These are phyloP conservation scores for Cryptococcus sp. DNA, from an alignment of 1,284 basidiomycete species.

Conservation along the genomic window DNA sequence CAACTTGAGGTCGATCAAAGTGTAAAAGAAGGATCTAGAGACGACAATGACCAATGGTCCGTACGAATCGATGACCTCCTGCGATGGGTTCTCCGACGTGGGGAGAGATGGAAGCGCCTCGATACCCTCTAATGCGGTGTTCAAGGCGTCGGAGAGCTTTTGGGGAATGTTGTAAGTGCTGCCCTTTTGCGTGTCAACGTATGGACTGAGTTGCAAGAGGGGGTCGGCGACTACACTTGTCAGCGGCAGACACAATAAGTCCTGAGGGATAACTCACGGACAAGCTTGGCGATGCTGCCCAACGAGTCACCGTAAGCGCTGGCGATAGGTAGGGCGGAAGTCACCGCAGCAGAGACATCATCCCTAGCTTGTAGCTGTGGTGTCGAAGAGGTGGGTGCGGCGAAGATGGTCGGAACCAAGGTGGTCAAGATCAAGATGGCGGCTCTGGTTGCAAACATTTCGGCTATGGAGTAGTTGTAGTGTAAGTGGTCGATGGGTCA, in stretches of 20 bases:
- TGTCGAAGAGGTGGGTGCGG: not conserved
- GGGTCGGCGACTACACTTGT: not conserved
- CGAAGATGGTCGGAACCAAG: too few relatives aligned
- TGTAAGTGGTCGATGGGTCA: too few relatives aligned
- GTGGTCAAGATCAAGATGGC: too few relatives aligned
- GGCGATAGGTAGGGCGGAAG: not conserved
- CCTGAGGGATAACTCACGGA: not conserved
- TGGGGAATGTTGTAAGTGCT: constrained; percentile 1
- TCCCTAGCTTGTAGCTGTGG: not conserved
- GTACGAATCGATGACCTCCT: constrained; percentile 1
- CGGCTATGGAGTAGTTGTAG: too few relatives aligned
- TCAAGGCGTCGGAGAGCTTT: not conserved
- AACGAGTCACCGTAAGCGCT: not conserved
- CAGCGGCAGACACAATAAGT: not conserved
- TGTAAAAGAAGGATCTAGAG: not conserved
- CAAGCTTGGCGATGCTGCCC: not conserved
- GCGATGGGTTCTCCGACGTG: not conserved
- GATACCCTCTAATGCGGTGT: not conserved
- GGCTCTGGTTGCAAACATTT: too few relatives aligned
- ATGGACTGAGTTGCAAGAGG: not conserved
- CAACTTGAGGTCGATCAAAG: constrained; percentile 5
- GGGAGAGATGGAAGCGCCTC: not conserved
- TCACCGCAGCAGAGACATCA: not conserved
- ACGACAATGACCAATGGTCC: constrained; percentile 4
- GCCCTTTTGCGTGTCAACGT: not conserved